phyloP scores from a whole-genome alignment of 148 eudicot species.

The Hydrangea macrophylla region DNA sequence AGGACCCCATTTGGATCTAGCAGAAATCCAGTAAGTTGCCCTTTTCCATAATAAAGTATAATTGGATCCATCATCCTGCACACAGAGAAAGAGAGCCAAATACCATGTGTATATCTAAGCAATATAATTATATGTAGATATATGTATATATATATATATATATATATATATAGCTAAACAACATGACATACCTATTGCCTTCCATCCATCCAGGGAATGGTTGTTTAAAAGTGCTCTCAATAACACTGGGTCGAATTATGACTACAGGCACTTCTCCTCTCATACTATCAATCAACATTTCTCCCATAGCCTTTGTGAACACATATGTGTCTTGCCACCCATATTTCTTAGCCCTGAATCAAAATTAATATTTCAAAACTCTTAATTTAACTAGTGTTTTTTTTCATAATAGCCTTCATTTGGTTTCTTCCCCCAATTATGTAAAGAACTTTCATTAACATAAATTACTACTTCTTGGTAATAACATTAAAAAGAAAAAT shows the following conservation, averaged over 20 bases:
- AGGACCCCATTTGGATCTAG: slow-evolving; percentile 53
- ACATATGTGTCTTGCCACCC: slow-evolving; percentile 99
- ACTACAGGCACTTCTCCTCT: slow-evolving; percentile 36
- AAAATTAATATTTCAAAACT: no score
- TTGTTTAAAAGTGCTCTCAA: slow-evolving; percentile 42
- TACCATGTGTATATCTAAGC: no score
- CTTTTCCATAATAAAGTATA: slow-evolving; percentile 55
- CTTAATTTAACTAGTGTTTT: no score
- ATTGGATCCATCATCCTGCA: slow-evolving; percentile 69
- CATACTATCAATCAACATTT: slow-evolving; percentile 75
- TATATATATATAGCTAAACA: neutral
- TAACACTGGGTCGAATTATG: slow-evolving; percentile 48
- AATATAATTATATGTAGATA: neutral
- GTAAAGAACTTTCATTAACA: no score
- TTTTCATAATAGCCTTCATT: no score
- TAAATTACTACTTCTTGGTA: neutral
- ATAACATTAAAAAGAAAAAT: neutral
- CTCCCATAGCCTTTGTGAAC: slow-evolving; percentile 99
- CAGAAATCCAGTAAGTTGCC: slow-evolving; percentile 48
- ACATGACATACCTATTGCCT: slow-evolving; percentile 36
- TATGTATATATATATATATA: neutral
- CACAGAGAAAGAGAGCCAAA: neutral
- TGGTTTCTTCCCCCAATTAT: no score
- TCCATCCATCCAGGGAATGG: slow-evolving; percentile 63
- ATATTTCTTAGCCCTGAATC: slow-evolving; percentile 67